Evolutionary conservation across 164 flowering plant genomes (phyloP).

Genomic region (Cinnamomum chago): DNA sequence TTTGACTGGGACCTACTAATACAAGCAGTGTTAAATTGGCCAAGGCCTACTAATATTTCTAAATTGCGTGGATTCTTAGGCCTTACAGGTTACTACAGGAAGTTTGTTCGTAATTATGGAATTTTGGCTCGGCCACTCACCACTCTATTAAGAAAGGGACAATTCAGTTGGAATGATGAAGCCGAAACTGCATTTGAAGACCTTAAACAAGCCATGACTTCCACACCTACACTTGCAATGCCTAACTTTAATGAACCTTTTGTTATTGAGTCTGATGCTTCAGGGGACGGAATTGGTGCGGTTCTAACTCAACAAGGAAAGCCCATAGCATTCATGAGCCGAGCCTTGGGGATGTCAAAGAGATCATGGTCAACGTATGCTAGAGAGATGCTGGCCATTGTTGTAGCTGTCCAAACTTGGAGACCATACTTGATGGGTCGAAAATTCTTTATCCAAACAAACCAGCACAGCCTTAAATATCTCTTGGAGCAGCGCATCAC

Average conservation of each 20-base stretch:
- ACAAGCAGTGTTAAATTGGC: too few species aligned
- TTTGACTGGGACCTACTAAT: too few species aligned
- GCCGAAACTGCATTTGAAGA: too few species aligned
- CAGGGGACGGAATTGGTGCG: background rate
- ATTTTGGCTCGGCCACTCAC: too few species aligned
- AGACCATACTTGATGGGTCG: background rate
- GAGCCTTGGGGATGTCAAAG: background rate
- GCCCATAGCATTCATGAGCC: background rate
- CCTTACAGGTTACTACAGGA: too few species aligned
- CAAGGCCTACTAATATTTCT: too few species aligned
- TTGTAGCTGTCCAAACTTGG: background rate
- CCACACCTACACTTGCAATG: too few species aligned
- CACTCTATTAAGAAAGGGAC: background rate
- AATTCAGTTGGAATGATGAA: background rate
- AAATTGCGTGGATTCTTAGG: too few species aligned
- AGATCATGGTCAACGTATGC: background rate
- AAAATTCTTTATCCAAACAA: background rate
- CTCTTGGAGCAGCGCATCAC: background rate
- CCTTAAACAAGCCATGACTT: too few species aligned
- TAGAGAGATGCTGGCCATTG: background rate
- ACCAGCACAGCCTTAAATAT: conserved; percentile 4
- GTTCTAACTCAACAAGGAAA: background rate
- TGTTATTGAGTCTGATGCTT: conserved; percentile 3
- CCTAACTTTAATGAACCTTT: too few species aligned
- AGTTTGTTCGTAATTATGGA: too few species aligned